Evolutionary conservation across 345 rosid species (phyloP).

Genomic region (Gossypium herbaceum): DNA sequence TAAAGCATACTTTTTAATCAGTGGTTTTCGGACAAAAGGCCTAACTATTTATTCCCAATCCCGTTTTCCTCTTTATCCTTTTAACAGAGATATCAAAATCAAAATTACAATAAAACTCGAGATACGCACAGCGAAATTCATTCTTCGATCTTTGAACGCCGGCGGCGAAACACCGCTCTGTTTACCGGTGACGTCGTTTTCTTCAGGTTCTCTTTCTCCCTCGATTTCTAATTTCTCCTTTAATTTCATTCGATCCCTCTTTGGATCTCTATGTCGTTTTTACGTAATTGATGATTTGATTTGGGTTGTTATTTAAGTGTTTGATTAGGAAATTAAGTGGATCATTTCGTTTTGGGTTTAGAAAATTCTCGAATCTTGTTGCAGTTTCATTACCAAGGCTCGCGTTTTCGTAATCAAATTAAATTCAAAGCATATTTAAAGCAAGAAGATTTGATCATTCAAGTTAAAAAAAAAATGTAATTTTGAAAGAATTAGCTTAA

Average conservation of each 20-base stretch:
- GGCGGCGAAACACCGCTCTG: neutral
- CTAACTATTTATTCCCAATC: neutral
- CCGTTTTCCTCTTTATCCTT: neutral
- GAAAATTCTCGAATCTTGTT: slow-evolving; percentile 8
- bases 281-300: neutral
- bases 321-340: neutral
- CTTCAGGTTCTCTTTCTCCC: neutral
- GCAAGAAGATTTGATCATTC: neutral
- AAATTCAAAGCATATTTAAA: neutral
- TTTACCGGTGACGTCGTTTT: neutral
- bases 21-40: neutral
- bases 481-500: neutral
- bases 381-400: neutral
- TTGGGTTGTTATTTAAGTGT: neutral
- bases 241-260: neutral
- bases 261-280: neutral
- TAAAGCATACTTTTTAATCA: neutral
- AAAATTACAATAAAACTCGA: neutral
- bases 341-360: neutral
- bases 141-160: neutral
- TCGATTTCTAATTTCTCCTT: neutral
- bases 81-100: neutral
- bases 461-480: neutral
- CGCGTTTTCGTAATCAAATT: neutral
- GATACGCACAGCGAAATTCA: neutral